Conservation (phyloP, 352 stramenopile species). For the Aphanomyces euteiches region DNA sequence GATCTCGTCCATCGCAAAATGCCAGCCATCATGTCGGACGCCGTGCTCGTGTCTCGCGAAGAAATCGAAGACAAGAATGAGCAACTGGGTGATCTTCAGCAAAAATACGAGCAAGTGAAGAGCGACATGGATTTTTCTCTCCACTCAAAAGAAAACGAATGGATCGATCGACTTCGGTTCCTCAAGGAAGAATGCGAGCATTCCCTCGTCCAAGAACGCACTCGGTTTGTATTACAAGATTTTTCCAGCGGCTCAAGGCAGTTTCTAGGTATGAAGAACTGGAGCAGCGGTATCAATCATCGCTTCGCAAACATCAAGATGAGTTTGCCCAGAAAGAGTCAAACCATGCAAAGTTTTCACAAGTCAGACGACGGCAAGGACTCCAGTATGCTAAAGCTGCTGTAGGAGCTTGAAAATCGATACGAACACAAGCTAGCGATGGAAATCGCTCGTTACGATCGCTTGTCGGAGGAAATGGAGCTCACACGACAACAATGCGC, state of each 20-base stretch:
- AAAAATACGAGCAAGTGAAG: slow-evolving; percentile 73
- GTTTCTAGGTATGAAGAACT: slow-evolving; percentile 62
- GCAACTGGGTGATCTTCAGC: slow-evolving; percentile 43
- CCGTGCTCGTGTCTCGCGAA: slow-evolving; percentile 65
- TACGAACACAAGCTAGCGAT: slow-evolving; percentile 90
- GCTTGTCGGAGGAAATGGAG: slow-evolving; percentile 83
- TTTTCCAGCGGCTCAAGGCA: slow-evolving; percentile 11
- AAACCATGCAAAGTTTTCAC: slow-evolving; percentile 57
- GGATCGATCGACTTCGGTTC: slow-evolving; percentile 73
- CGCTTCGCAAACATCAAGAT: slow-evolving; percentile 64
- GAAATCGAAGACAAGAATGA: slow-evolving; percentile 65
- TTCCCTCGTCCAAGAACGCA: slow-evolving; percentile 67
- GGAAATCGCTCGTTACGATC: slow-evolving; percentile 84
- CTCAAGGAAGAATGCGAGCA: slow-evolving; percentile 76
- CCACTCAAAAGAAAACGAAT: slow-evolving; percentile 84
- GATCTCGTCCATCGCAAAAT: slow-evolving; percentile 29
- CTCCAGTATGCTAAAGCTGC: slow-evolving; percentile 28
- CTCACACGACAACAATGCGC: slow-evolving; percentile 86
- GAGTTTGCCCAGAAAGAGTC: slow-evolving; percentile 72
- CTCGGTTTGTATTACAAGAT: slow-evolving; percentile 31
- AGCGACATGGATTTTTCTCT: slow-evolving; percentile 79
- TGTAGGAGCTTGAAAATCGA: slow-evolving; percentile 88
- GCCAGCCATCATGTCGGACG: slow-evolving; percentile 39
- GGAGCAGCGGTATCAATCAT: slow-evolving; percentile 62
- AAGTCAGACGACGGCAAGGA: slow-evolving; percentile 5